A percentile compares a stretch with the other conserved stretches of the same genome.
phyloP scores from a whole-genome alignment of 2,329 filamentous ascomycete species.

The Parastagonospora avenae region DNA sequence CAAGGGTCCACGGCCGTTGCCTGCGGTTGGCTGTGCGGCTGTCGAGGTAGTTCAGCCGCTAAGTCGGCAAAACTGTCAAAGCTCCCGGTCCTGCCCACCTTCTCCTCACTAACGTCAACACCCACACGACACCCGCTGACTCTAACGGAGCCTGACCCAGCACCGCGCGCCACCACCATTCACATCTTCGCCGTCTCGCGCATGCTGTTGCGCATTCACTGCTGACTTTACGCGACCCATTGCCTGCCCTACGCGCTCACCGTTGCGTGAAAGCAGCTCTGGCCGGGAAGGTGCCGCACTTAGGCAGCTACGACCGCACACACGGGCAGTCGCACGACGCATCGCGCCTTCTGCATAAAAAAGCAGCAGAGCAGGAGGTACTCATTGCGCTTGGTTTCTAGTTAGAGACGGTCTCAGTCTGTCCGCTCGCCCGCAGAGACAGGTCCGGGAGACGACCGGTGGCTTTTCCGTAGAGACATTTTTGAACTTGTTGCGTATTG shows the following conservation, averaged over 20 bases:
- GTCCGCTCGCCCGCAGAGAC: constrained; percentile 23
- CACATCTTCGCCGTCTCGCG: constrained; percentile 15
- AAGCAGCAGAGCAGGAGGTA: constrained; percentile 20
- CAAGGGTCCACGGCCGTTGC: constrained; percentile 5
- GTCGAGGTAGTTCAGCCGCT: constrained; percentile 6
- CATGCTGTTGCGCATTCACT: constrained; percentile 10
- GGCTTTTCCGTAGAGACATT: constrained; percentile 41
- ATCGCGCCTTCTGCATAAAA: constrained; percentile 21
- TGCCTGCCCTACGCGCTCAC: constrained; percentile 10
- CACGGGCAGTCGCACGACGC: constrained; percentile 23
- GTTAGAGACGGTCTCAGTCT: constrained; percentile 29
- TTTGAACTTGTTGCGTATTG: constrained; percentile 45
- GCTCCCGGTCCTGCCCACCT: constrained; percentile 15
- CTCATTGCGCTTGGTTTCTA: constrained; percentile 27
- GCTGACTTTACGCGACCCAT: constrained; percentile 2
- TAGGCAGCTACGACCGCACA: constrained; percentile 26
- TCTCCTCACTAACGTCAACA: constrained; percentile 36
- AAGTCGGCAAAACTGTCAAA: constrained; percentile 30
- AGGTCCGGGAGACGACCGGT: constrained; percentile 11
- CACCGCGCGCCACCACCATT: constrained; percentile 17
- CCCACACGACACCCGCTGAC: constrained; percentile 36
- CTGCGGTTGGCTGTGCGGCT: background rate
- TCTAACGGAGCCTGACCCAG: background rate
- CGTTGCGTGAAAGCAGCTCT: constrained; percentile 19
- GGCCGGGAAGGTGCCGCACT: constrained; percentile 21